A percentile compares a stretch with the other conserved stretches of the same genome.
Evolutionary conservation across 2,329 filamentous ascomycete species (phyloP).

Genomic region (Pseudofabraea citricarpa): DNA sequence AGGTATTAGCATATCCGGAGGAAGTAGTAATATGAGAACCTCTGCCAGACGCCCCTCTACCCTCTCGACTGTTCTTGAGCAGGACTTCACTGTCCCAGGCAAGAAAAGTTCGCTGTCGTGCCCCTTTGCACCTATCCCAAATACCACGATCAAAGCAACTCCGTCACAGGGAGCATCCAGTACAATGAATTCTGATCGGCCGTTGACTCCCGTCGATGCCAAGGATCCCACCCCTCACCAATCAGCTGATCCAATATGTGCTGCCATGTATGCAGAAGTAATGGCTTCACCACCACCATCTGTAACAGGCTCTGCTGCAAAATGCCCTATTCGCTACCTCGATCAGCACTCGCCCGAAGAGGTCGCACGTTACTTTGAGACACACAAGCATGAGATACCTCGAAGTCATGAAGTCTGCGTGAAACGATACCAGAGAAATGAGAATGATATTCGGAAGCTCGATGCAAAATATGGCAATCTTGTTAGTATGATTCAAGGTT

Average conservation of each 20-base stretch:
- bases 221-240: slow-evolving; percentile 42
- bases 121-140: slow-evolving; percentile 56
- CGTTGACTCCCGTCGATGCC: slow-evolving; percentile 22
- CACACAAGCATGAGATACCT: slow-evolving; percentile 90
- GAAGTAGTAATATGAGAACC: slow-evolving; percentile 32
- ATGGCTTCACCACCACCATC: slow-evolving; percentile 37
- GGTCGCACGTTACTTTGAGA: slow-evolving; percentile 88
- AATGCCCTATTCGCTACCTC: slow-evolving; percentile 89
- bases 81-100: slow-evolving; percentile 85
- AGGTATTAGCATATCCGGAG: slow-evolving; percentile 33
- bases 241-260: slow-evolving; percentile 56
- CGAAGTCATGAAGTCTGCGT: slow-evolving; percentile 92
- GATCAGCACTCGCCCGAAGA: slow-evolving; percentile 92
- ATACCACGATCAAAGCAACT: slow-evolving; percentile 13
- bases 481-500: slow-evolving; percentile 88
- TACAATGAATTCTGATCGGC: slow-evolving; percentile 19
- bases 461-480: slow-evolving; percentile 87
- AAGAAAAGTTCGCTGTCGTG: slow-evolving; percentile 76
- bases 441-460: slow-evolving; percentile 78
- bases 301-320: slow-evolving; percentile 49
- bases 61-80: slow-evolving; percentile 67
- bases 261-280: slow-evolving; percentile 58
- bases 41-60: slow-evolving; percentile 43
- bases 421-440: slow-evolving; percentile 81
- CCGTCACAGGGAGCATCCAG: slow-evolving; percentile 13